Base-by-base conservation (phyloP, 805 yeast genomes). In the Kazachstania taianensis region DNA sequence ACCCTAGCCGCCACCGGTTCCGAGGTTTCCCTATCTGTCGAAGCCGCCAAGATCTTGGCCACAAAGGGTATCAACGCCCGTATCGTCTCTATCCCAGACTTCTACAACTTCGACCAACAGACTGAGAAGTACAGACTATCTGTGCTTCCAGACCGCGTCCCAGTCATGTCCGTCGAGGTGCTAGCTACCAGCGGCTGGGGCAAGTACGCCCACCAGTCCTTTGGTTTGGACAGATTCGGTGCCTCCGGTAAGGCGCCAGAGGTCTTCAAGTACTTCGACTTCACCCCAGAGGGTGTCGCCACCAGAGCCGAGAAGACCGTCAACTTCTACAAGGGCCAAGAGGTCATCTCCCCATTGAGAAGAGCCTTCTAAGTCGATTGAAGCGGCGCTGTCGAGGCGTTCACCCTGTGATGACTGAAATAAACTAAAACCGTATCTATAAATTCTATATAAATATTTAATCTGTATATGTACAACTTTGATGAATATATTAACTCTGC, bases 141-240 rank as follows among this genome's bases (percentile, higher is more conserved):
- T 39, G 94, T 92, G 43, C 72, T 92, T 65, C 98, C 98, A 60
- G 94, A 87, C 61, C 94, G 92, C 55, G 76, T 82, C 38, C 97
- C 97, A 63, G 78, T 84, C 59, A 47, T 92, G 65, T 84, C 96
- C 39, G 83, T 89, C 47, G 98, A 92, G 75, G 97, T 86, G 36
- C 71, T 85, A 77, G 65, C 94, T 39, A 77, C 95, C 37, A 69
- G 73, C 52, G 96, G 96, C 40, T 92, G 98, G 98, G 70, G 79
- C 53, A 82, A 78, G 66, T 92, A 86, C 72, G 75, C 96, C 41
- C 98, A 92, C 69, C 94, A 82, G 71, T 94, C 86, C 65, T 84
- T 89, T 55, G 96, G 96, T 67, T 72, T 92, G 58, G 77, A 85
- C 75, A 77, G 84, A 69, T 92, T 92, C 61, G 98, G 98, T 74